Conservation (phyloP, 306 rosid genomes). For the Luffa acutangula region DNA sequence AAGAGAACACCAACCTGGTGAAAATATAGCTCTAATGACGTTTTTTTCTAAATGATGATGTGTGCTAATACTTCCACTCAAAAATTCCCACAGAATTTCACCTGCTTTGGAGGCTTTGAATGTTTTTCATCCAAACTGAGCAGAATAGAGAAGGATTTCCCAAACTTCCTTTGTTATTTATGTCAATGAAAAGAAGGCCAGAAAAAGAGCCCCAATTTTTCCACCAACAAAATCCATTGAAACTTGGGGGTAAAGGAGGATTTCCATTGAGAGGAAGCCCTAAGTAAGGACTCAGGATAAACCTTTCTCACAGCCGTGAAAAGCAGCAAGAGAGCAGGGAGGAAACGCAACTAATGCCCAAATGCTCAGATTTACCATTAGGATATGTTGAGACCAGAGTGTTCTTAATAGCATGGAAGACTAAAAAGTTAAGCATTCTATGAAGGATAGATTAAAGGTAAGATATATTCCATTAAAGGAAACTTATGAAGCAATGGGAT, state of each 20-base stretch:
- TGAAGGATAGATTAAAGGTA: background rate
- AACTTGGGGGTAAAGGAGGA: background rate
- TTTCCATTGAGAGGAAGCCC: background rate
- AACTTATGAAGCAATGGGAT: background rate
- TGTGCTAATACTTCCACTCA: background rate
- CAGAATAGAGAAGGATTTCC: background rate
- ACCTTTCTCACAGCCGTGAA: background rate
- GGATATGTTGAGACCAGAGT: background rate
- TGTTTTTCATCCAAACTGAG: background rate
- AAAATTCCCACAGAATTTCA: background rate
- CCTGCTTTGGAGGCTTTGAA: background rate
- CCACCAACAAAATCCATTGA: background rate
- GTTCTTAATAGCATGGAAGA: background rate
- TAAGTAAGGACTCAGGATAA: background rate
- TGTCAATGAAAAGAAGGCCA: background rate
- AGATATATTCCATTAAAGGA: background rate
- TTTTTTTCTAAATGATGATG: background rate
- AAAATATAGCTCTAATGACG: background rate
- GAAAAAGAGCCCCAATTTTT: background rate
- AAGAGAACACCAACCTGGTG: background rate
- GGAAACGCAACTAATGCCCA: background rate
- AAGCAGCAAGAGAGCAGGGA: background rate
- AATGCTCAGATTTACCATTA: background rate
- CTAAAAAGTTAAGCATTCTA: background rate
- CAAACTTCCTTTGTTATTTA: background rate